Evolutionary conservation across 495 filamentous ascomycete species (phyloP).

Genomic region (Talaromyces liani): DNA sequence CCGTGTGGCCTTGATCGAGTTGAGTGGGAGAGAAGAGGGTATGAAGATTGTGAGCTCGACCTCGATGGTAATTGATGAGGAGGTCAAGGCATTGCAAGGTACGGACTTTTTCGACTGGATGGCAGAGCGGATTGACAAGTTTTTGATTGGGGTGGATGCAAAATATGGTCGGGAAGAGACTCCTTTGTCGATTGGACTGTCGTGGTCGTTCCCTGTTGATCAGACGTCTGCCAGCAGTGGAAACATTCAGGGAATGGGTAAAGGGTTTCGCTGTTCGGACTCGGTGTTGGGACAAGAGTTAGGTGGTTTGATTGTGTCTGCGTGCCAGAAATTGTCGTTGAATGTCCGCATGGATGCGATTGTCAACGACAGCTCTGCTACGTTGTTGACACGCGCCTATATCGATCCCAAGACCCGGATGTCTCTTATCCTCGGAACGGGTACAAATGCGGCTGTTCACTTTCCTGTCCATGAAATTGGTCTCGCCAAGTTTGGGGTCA

Average conservation of each 20-base stretch:
- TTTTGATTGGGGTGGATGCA: constrained; percentile 33
- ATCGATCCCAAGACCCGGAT: constrained; percentile 54
- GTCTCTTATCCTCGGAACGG: constrained; percentile 80
- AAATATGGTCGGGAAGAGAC: constrained; percentile 28
- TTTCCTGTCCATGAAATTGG: constrained; percentile 59
- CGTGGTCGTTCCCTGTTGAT: constrained; percentile 65
- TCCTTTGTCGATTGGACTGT: constrained; percentile 51
- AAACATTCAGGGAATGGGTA: constrained; percentile 56
- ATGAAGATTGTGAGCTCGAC: constrained; percentile 45
- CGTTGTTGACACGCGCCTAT: constrained; percentile 73
- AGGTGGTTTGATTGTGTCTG: constrained; percentile 47
- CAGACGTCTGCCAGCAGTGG: constrained; percentile 53
- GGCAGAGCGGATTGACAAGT: constrained; percentile 52
- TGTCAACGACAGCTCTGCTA: constrained; percentile 77
- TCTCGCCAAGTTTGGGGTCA: constrained; percentile 47
- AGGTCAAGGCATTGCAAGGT: constrained; percentile 45
- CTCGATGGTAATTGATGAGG: constrained; percentile 46
- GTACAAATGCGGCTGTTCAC: constrained; percentile 75
- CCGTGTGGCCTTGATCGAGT: constrained; percentile 53
- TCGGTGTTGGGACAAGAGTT: constrained; percentile 51
- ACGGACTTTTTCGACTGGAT: constrained; percentile 63
- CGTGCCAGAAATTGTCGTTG: constrained; percentile 44
- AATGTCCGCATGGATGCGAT: constrained; percentile 60
- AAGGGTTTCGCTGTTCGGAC: constrained; percentile 55
- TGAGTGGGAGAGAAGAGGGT: constrained; percentile 40